Evolutionary conservation across 148 eudicot species (phyloP).

Genomic region (Spergularia marina): DNA sequence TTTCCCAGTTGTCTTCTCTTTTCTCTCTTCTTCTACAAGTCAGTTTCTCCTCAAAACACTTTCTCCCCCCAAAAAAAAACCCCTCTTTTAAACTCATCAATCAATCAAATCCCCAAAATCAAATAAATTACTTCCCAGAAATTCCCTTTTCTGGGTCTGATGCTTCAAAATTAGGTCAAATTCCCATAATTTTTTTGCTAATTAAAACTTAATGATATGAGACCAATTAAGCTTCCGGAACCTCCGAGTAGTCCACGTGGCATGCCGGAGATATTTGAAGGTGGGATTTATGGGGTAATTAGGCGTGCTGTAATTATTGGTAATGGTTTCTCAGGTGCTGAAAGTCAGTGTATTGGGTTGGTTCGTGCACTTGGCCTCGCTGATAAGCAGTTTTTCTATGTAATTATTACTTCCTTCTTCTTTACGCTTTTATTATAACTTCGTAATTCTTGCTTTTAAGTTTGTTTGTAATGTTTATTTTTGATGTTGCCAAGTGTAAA

Average conservation of each 20-base stretch:
- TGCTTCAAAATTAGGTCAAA: constrained; percentile 9
- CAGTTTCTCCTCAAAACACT: background rate
- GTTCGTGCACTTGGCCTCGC: constrained; percentile 85
- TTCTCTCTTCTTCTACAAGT: constrained; percentile 2
- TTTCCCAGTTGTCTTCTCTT: background rate
- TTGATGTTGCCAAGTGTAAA: background rate
- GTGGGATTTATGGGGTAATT: constrained; percentile 75
- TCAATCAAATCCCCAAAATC: background rate
- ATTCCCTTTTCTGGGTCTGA: background rate
- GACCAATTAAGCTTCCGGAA: constrained; percentile 89
- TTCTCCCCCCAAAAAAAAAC: background rate
- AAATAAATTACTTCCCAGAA: background rate
- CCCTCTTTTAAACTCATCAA: background rate
- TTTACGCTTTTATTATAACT: background rate
- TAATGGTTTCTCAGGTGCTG: constrained; percentile 82
- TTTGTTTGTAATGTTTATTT: background rate
- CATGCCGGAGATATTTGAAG: constrained; percentile 82
- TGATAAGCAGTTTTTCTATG: constrained; percentile 73
- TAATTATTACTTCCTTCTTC: constrained; percentile 23
- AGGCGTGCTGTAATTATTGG: constrained; percentile 86
- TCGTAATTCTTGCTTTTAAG: background rate
- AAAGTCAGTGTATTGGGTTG: constrained; percentile 86
- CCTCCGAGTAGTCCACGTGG: constrained; percentile 79
- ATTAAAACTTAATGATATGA: constrained; percentile 37
- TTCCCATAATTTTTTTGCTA: background rate